Base-by-base conservation (phyloP, 805 yeast species). In the Kuraishia hungarica region DNA sequence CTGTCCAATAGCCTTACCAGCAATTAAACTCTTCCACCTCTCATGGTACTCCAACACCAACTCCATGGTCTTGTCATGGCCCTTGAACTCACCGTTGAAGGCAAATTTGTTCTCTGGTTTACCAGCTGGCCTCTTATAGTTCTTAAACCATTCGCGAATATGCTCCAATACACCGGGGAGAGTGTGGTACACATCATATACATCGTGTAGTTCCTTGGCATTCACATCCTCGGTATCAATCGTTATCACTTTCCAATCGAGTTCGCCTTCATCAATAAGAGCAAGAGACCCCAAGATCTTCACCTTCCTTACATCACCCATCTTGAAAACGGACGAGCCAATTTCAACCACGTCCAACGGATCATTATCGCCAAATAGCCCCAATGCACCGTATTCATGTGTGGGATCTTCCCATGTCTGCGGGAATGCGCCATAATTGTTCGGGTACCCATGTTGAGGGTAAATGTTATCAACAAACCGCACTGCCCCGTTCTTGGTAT, bases 391-490 rank as follows among this genome's bases (percentile, higher is more conserved):
- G 53, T 69, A 75, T 55, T 60, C 64, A 53, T 73, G 74, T 56
- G 85, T 81, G n/a, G 96, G 96, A 67, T 94, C 96, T 72, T 93
- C 99, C 98, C 98, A 93, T 2, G 98, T 93, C 74, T 89, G 96
- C 19, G 96, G 92, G 62, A 89, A 76, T 2, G 96, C 93, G 50
- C 97, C 96, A 66, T 89, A 89, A 71, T 89, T 89, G 69, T 86
- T 92, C 55, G 89, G 85, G 68, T 88, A 89, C 1, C 96, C 96
- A 61, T 86, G 86, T 67, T 79, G 84, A 8, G 96, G 96, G 73
- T 85, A 89, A 22, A 88, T 73, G 71, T 89, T 89, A 63, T 85
- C 79, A 35, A 89, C 87, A 62, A 84, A 89, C 63, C 97, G 74
- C 43, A 86, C 79, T 60, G 85, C 75, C 5, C 89, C 93, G 22